Base-by-base conservation (phyloP, 495 filamentous ascomycete species). In the Margaritispora aquatica region DNA sequence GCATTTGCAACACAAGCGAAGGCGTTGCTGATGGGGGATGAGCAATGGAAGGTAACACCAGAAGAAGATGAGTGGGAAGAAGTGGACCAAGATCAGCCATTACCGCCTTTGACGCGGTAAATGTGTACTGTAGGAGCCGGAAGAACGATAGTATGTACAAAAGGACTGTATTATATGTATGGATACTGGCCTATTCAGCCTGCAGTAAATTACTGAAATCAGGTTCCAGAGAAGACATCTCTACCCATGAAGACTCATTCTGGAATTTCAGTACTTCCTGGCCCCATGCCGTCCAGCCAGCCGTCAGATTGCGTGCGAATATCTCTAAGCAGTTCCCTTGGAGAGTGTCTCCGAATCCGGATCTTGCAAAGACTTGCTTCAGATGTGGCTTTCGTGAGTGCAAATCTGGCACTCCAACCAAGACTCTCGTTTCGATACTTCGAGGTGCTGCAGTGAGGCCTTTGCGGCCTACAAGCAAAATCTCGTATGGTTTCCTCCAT, bases 221-320 rank as follows among this genome's bases (percentile, higher is more conserved):
- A 8, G 11, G 38, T 17, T 15, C 15, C 52, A 10, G 20, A 19
- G 31, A 9, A 7, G 52, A 19, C 15, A 8, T n/a, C 1, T 38
- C 66, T 50, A 65, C 66, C 92, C 93, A 96, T 67, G 82, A 80
- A 24, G 85, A 78, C 20, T 77, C 71, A 57, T 78, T 80, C 68
- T 95, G 92, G 66, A 92, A 96, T 58, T 85, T 85, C 22, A 96
- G 70, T 1, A 82, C 89, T 69, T 98, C 89, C 69, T 97, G 82
- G 5, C 94, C 93, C 87, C 88, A 96, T 26, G 82, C 81, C 81
- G 85, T 89, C 93, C 94, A 97, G 1, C 88, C 91, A 38, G 87
- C 81, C 0, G 92, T 95, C 41, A 96, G 73, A 62, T 92, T 84
- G 41, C 94, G 74, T 2, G 92, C 91, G 76, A 97, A 98, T 1